Percentiles rank a stretch among this genome's conserved stretches.
These are phyloP conservation scores for Backusella psychrophila DNA, from an alignment of 192 early-diverging fungal species.

Conservation along the genomic window DNA sequence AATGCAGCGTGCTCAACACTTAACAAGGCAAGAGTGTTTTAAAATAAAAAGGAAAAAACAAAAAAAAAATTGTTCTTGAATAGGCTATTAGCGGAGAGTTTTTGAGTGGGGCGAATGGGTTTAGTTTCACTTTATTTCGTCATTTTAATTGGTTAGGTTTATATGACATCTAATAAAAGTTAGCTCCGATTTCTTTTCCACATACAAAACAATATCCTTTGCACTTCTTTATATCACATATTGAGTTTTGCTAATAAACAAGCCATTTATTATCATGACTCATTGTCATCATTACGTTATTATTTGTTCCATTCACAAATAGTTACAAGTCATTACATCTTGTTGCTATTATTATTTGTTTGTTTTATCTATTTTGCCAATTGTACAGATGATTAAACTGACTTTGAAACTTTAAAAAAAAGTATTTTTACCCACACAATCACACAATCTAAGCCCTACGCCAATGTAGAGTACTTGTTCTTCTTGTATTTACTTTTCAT, in stretches of 20 bases:
- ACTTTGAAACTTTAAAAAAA: background rate
- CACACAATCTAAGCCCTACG: background rate
- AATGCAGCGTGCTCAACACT: constrained; percentile 15
- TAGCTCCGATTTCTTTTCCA: background rate
- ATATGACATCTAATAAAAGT: constrained; percentile 2
- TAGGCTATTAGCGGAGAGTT: constrained; percentile 2
- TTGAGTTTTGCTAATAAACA: too few species aligned
- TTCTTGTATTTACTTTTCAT: background rate
- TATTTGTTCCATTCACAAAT: too few species aligned
- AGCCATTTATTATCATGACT: background rate
- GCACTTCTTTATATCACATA: too few species aligned
- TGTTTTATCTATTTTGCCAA: background rate
- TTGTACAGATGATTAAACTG: constrained; percentile 1
- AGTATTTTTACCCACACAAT: constrained; percentile 2
- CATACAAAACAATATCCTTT: background rate
- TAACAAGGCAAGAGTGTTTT: constrained; percentile 20
- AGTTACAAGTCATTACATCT: background rate
- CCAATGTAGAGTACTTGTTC: background rate
- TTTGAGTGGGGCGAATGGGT: constrained; percentile 3
- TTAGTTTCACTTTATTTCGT: background rate
- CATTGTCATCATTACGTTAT: background rate
- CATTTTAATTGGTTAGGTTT: background rate
- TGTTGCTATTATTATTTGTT: background rate
- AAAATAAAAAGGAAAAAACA: constrained; percentile 7
- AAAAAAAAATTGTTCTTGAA: background rate